Conservation (phyloP, 305 asterid genomes). For the Petunia hybrid region DNA sequence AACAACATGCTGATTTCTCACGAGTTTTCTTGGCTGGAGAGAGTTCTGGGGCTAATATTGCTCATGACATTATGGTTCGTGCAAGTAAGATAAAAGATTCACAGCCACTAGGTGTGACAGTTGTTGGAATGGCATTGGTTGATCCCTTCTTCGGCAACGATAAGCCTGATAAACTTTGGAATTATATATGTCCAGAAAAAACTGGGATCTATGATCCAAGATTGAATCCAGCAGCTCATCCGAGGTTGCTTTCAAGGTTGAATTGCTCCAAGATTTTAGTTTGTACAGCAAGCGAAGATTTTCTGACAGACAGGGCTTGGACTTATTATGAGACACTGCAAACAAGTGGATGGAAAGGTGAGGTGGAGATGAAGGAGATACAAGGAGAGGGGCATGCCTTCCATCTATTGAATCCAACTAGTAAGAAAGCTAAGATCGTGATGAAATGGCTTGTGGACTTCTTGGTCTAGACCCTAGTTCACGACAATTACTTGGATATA, state of each 20-base stretch:
- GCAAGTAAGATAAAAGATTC: not conserved
- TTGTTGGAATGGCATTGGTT: conserved; percentile 22
- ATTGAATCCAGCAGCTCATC: conserved; percentile 46
- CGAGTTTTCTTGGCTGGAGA: not conserved
- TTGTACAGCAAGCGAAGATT: conserved; percentile 41
- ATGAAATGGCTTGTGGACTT: conserved; percentile 24
- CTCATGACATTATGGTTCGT: conserved; percentile 13
- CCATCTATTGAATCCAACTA: conserved; percentile 19
- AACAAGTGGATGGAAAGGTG: conserved; percentile 40
- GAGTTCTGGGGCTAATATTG: conserved; percentile 38
- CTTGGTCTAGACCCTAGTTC: not conserved
- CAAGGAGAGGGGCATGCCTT: conserved; percentile 31
- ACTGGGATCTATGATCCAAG: conserved; percentile 37
- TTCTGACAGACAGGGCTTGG: conserved; percentile 38
- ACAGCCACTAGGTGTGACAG: not conserved
- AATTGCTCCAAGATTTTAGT: conserved; percentile 41
- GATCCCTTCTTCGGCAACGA: conserved; percentile 32
- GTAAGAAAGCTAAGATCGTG: conserved; percentile 31
- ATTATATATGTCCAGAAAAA: conserved; percentile 1
- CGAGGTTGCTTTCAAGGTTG: conserved; percentile 34
- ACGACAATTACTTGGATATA: no score
- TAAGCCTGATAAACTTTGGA: conserved; percentile 26
- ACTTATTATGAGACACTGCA: conserved; percentile 36
- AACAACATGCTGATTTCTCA: conserved; percentile 29
- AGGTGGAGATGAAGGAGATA: conserved; percentile 28